Base-by-base conservation (phyloP, 140 eudicot genomes). In the Cichorium intybus region DNA sequence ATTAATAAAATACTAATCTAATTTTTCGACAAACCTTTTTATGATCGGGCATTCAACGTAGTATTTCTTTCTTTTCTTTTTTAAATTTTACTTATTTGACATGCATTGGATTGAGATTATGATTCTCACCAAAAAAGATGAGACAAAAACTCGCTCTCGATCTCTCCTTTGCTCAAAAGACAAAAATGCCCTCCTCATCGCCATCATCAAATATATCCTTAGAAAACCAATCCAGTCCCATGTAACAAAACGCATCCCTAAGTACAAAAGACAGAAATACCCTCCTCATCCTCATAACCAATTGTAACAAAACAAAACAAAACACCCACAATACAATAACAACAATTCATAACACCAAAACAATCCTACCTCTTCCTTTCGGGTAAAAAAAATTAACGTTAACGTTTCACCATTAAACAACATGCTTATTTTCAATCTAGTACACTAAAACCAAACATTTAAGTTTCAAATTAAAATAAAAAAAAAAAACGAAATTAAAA, bases 351-450 rank as follows among this genome's bases (percentile, higher is more conserved):
- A 4, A 10, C 35, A 65, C 26, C 23, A 65, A 53, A 51, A 15
- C 17, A 39, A 43, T 23, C 24, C 37, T 24, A 24, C 27, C 8
- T 62, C 55, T 62, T 43, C 29, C 68, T 62, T 62, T 62, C 39
- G 17, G 26, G 24, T 56, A 23, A 61, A 61, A 61, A 61, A 41
- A 50, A 24, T 23, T 22, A 61, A 61, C 10, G 41, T 37, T 26
- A 18, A 10, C 33, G 24, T 24, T 45, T 24, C 31, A 47, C 21
- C 55, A 7, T 55, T 35, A 41, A 35, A 24, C n/a, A 68, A 15
- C 7, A 27, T 41, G 27, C 56, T 56, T 68, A 56, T 68, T 41
- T 9, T 55, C 55, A 26, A 41, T 55, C 64, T 35, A n/a, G n/a
- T n/a, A 54, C 39, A 64, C 29, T 20, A 18, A 45, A 62, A 46